A percentile compares a stretch with the other conserved stretches of the same genome.
Conservation (phyloP, 2,329 filamentous ascomycete species). For the Hirsutella thompsonii region DNA sequence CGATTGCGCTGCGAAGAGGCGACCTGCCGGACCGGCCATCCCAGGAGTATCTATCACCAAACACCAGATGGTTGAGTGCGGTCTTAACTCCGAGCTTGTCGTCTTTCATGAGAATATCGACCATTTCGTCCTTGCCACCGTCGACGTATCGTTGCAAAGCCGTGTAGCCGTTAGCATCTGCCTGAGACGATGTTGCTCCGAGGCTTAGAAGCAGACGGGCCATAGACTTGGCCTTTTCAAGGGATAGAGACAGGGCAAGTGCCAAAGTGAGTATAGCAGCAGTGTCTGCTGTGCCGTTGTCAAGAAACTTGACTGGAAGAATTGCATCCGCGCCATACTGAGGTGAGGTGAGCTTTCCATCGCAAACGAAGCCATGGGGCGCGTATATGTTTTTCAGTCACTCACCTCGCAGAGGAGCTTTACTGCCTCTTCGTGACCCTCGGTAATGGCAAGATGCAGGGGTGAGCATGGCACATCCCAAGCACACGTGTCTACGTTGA, state of each 20-base stretch:
- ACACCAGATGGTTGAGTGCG: conserved; percentile 19
- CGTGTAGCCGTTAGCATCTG: conserved; percentile 50
- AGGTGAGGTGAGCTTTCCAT: not conserved
- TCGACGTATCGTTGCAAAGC: conserved; percentile 52
- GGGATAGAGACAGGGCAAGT: conserved; percentile 52
- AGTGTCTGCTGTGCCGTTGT: conserved; percentile 32
- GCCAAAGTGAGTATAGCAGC: conserved; percentile 57
- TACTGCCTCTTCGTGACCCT: conserved; percentile 57
- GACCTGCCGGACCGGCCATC: conserved; percentile 23
- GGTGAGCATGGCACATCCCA: conserved; percentile 69
- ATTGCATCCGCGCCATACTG: conserved; percentile 69
- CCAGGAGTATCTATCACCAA: conserved; percentile 3
- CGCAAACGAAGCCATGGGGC: not conserved
- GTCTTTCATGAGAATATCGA: conserved; percentile 36
- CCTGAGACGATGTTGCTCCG: conserved; percentile 62
- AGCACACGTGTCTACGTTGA: conserved; percentile 63
- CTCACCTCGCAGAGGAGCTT: conserved; percentile 50
- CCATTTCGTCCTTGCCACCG: conserved; percentile 30
- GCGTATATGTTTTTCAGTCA: too few species aligned
- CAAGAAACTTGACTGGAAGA: conserved; percentile 56
- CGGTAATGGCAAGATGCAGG: conserved; percentile 66
- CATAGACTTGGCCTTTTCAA: conserved; percentile 53
- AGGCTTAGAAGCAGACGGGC: conserved; percentile 50
- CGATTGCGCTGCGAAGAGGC: conserved; percentile 47
- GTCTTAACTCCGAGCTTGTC: conserved; percentile 49